Conservation (phyloP, 2,329 filamentous ascomycete species). For the Phyllosticta citrichinensis region DNA sequence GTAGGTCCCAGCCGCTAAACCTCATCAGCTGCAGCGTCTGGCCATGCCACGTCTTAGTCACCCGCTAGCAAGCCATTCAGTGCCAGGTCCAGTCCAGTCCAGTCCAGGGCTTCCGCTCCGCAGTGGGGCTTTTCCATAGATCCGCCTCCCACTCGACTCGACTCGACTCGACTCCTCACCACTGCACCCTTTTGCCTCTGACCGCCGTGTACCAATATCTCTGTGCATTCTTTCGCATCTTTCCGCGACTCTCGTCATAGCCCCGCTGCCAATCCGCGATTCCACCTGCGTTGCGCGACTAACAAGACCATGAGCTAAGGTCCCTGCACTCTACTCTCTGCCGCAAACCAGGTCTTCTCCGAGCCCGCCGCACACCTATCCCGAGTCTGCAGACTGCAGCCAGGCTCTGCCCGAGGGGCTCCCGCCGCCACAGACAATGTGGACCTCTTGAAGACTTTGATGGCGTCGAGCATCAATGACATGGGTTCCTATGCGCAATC, state of each 20-base stretch:
- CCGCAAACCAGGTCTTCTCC: not conserved
- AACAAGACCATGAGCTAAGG: not conserved
- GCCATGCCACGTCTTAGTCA: not conserved
- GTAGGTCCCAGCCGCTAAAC: too few relatives aligned
- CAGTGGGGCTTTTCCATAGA: not conserved
- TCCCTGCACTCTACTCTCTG: not conserved
- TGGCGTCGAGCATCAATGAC: slow-evolving; percentile 20
- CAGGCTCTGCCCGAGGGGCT: not conserved
- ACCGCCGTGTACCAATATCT: not conserved
- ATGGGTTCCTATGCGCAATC: slow-evolving; percentile 15
- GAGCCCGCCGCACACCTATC: not conserved
- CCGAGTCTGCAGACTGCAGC: not conserved
- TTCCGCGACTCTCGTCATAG: not conserved
- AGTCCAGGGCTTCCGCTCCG: too few relatives aligned
- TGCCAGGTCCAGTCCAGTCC: too few relatives aligned
- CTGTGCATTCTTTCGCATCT: not conserved
- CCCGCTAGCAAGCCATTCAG: not conserved
- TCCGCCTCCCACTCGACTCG: not conserved
- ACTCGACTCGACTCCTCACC: not conserved
- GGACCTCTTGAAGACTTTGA: slow-evolving; percentile 2
- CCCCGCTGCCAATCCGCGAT: not conserved
- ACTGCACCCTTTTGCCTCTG: not conserved
- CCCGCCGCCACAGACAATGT: not conserved
- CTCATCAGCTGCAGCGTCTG: too few relatives aligned
- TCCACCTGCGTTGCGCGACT: not conserved